phyloP scores from a whole-genome alignment of 1,139 yeast species.

The Neolecta irregularis region DNA sequence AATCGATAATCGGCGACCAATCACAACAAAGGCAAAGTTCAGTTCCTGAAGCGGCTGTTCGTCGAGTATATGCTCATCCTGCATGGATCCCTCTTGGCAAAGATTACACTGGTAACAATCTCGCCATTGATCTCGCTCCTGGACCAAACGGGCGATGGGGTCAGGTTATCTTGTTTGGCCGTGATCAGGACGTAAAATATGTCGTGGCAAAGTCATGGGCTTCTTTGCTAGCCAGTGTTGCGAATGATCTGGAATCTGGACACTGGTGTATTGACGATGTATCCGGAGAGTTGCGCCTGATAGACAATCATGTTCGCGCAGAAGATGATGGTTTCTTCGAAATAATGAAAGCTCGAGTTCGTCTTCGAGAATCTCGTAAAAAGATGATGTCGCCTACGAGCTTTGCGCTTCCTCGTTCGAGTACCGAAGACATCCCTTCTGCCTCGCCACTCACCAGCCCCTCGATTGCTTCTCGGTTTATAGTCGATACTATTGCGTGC shows the following conservation, averaged over 20 bases:
- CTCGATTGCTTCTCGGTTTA: too few relatives aligned
- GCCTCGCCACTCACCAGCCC: too few relatives aligned
- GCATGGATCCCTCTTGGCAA: constrained; percentile 84
- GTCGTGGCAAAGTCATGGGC: constrained; percentile 75
- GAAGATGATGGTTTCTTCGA: constrained; percentile 2
- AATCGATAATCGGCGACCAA: background rate
- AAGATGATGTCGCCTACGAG: too few relatives aligned
- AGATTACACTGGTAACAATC: constrained; percentile 77
- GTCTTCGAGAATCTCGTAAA: too few relatives aligned
- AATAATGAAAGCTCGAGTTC: background rate
- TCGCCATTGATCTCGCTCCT: constrained; percentile 80
- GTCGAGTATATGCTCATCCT: constrained; percentile 64
- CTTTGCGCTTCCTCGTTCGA: too few relatives aligned
- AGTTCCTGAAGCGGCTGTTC: constrained; percentile 58
- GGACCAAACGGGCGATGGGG: constrained; percentile 63
- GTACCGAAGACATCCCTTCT: too few relatives aligned
- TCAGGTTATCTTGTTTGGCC: constrained; percentile 73
- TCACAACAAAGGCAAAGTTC: constrained; percentile 36
- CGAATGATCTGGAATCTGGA: constrained; percentile 69
- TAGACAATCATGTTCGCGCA: too few relatives aligned
- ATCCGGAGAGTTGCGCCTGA: constrained; percentile 7
- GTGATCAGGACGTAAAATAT: constrained; percentile 75
- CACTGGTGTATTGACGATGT: constrained; percentile 51
- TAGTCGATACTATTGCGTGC: too few relatives aligned
- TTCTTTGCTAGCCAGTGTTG: constrained; percentile 61